Percentiles rank a stretch among this genome's conserved stretches.
Conservation (phyloP, 2,329 filamentous ascomycete genomes). For the Cordyceps pruinosa region DNA sequence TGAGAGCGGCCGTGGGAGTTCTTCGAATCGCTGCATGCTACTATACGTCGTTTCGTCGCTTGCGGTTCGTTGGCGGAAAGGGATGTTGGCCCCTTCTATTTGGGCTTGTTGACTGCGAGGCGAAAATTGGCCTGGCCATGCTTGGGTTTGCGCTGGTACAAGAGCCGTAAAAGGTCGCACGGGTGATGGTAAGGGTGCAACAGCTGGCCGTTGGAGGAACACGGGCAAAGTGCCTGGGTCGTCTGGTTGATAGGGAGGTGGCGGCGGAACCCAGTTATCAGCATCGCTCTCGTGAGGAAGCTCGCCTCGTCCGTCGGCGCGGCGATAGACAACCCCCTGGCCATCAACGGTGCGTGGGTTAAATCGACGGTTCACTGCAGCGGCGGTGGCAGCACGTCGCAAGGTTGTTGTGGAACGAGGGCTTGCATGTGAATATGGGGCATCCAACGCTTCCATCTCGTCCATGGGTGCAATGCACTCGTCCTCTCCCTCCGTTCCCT, state of each 20-base stretch:
- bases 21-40: constrained; percentile 20
- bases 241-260: constrained; percentile 69
- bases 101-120: neutral
- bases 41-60: constrained; percentile 29
- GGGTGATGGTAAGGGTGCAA: constrained; percentile 29
- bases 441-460: constrained; percentile 57
- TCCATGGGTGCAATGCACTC: constrained; percentile 39
- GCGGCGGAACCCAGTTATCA: constrained; percentile 82
- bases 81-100: constrained; percentile 6
- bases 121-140: constrained; percentile 11
- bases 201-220: constrained; percentile 45
- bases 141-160: constrained; percentile 2
- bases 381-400: constrained; percentile 68
- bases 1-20: constrained; percentile 25
- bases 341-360: constrained; percentile 51
- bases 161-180: constrained; percentile 17
- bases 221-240: constrained; percentile 50
- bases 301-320: constrained; percentile 63
- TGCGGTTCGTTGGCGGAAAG: constrained; percentile 26
- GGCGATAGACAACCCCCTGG: constrained; percentile 54
- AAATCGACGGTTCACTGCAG: constrained; percentile 62
- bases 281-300: constrained; percentile 81
- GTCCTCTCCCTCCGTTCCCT: constrained; percentile 28
- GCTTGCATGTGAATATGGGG: constrained; percentile 65
- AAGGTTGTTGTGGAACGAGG: constrained; percentile 65